phyloP scores from a whole-genome alignment of 345 rosid species.

The Lepidium sativum region DNA sequence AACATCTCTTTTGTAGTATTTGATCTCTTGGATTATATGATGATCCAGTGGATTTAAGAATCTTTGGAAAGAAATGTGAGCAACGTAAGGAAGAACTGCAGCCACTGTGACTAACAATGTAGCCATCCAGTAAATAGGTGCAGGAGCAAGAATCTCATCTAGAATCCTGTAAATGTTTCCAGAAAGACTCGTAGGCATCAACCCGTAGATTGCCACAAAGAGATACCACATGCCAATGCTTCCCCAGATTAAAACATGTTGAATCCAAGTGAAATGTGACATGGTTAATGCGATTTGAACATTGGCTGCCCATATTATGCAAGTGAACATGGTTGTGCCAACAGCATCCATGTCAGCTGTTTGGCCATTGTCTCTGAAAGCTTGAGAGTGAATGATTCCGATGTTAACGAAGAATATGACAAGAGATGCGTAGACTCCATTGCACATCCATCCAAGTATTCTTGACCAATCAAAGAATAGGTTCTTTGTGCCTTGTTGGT shows the following conservation, averaged over 20 bases:
- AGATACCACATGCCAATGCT: slow-evolving; percentile 76
- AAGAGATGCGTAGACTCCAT: slow-evolving; percentile 70
- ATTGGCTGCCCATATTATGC: slow-evolving; percentile 86
- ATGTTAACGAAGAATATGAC: slow-evolving; percentile 70
- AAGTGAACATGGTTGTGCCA: slow-evolving; percentile 91
- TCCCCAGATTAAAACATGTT: slow-evolving; percentile 85
- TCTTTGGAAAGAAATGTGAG: slow-evolving; percentile 67
- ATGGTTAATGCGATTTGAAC: slow-evolving; percentile 84
- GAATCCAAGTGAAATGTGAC: slow-evolving; percentile 97
- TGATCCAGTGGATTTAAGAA: slow-evolving; percentile 80
- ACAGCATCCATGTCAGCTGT: slow-evolving; percentile 81
- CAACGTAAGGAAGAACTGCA: slow-evolving; percentile 54
- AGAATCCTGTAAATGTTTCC: slow-evolving; percentile 62
- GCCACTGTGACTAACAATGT: slow-evolving; percentile 60
- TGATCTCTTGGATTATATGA: slow-evolving; percentile 92
- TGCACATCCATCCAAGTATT: slow-evolving; percentile 91
- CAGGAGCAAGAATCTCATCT: slow-evolving; percentile 73
- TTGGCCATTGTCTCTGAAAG: slow-evolving; percentile 68
- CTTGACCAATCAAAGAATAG: slow-evolving; percentile 86
- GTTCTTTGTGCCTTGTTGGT: slow-evolving; percentile 90
- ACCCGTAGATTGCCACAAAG: slow-evolving; percentile 61
- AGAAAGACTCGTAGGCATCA: slow-evolving; percentile 47
- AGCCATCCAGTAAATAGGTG: slow-evolving; percentile 68
- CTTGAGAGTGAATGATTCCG: slow-evolving; percentile 52
- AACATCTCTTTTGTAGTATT: slow-evolving; percentile 64